Base-by-base conservation (phyloP, 495 filamentous ascomycete species). In the Astrocystis sublimbata region DNA sequence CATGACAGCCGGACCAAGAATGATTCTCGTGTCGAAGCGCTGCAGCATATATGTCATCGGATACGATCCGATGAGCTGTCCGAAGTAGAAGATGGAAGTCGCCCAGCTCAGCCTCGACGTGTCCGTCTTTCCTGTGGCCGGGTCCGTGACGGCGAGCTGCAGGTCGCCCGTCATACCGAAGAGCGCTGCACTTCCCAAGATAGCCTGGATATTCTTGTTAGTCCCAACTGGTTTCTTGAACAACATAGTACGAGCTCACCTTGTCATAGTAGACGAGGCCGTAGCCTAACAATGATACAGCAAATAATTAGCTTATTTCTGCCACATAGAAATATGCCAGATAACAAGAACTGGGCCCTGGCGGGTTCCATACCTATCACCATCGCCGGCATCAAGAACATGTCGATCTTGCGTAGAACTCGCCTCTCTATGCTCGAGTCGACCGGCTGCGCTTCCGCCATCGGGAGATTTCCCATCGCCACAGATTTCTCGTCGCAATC, bases 231-330 rank as follows among this genome's bases (percentile, higher is more conserved):
- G 21, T 12, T 13, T 1, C 13, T 6, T 2, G 4, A 13, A 47
- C 23, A 4, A 6, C 17, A 4, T 13, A n/a, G 43, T 47, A 6
- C 15, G 9, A 4, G 4, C 26, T 12, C 60, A 82, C 85, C 71
- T 91, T 92, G 71, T 92, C 89, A 68, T 89, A 91, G 71, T 91
- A 92, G 6, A 91, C 88, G 49, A 92, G 77, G 10, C 88, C 88
- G 76, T 91, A 75, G 30, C 42, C 40, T 45, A 24, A n/a, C n/a
- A n/a, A n/a, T 51, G 24, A 28, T 6, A 21, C 24, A 5, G 24
- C 15, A 3, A 7, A 6, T 72, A 46, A 26, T 38, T 61, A 50
- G 30, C 49, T 6, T 28, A 4, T n/a, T 30, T 17, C 9, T 5
- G n/a, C 60, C 24, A n/a, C 15, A 6, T 15, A 6, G n/a, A 47